Conservation (phyloP, 768 basidiomycete genomes). For the Cantharellus anzutake region DNA sequence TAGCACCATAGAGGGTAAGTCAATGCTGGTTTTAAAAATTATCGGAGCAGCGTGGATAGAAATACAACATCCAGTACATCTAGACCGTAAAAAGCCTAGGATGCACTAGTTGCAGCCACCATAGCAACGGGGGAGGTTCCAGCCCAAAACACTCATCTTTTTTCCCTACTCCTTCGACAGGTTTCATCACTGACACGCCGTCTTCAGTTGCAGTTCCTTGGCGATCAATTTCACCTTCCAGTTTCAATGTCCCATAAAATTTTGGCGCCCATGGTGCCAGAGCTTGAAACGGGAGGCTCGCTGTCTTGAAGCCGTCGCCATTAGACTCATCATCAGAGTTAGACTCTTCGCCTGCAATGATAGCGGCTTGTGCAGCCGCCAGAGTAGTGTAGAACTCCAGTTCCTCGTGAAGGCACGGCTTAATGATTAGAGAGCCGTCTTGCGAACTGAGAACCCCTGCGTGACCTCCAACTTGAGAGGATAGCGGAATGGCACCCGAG, state of each 20-base stretch:
- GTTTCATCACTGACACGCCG: slow-evolving; percentile 10
- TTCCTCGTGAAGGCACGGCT: slow-evolving; percentile 47
- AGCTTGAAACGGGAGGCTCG: slow-evolving; percentile 2
- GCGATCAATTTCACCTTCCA: slow-evolving; percentile 39
- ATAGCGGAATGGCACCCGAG: slow-evolving; percentile 17
- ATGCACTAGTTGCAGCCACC: neutral
- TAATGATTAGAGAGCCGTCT: slow-evolving; percentile 65
- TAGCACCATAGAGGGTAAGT: neutral
- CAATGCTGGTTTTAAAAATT: neutral
- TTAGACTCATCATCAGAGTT: neutral
- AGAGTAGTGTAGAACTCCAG: slow-evolving; percentile 50
- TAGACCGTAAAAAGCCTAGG: neutral
- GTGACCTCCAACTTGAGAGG: slow-evolving; percentile 68
- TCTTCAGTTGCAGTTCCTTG: neutral
- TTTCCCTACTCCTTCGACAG: slow-evolving; percentile 26
- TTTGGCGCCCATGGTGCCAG: slow-evolving; percentile 39
- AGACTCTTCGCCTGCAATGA: slow-evolving; percentile 15
- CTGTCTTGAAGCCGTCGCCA: neutral
- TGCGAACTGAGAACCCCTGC: slow-evolving; percentile 48
- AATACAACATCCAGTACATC: neutral
- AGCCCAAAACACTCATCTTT: neutral
- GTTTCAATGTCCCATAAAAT: slow-evolving; percentile 59
- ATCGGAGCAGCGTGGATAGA: neutral
- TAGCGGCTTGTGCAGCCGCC: slow-evolving; percentile 17
- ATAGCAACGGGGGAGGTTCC: too few species aligned